These are phyloP conservation scores for Miscanthus lutarioriparius DNA, from an alignment of 176 grass and related monocot genomes.

Conservation along the genomic window DNA sequence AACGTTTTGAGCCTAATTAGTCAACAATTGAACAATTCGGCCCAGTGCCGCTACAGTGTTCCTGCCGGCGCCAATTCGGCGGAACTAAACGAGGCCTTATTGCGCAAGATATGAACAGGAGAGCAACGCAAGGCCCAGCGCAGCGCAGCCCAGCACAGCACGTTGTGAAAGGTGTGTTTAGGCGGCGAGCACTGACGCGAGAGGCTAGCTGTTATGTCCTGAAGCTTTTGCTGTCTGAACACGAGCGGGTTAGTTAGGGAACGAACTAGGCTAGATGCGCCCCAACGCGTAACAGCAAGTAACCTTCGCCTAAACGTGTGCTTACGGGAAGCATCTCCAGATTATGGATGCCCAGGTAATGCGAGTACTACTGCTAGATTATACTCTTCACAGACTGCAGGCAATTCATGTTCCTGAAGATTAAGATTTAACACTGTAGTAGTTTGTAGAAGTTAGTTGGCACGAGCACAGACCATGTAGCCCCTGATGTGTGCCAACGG, in stretches of 20 bases:
- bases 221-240: slow-evolving; percentile 15
- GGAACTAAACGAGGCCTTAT: too few species aligned
- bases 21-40: too few species aligned
- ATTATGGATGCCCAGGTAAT: too few species aligned
- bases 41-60: too few species aligned
- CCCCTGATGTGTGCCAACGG: too few species aligned
- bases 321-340: background rate
- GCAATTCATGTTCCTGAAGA: background rate
- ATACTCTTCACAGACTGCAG: too few species aligned
- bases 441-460: background rate
- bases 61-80: too few species aligned
- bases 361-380: too few species aligned
- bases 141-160: background rate
- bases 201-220: slow-evolving; percentile 16
- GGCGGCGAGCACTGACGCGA: background rate
- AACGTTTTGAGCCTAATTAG: too few species aligned
- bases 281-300: background rate
- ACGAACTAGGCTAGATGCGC: background rate
- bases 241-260: background rate
- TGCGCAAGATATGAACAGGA: too few species aligned
- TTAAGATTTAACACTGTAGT: too few species aligned
- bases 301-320: background rate
- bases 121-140: slow-evolving; percentile 7
- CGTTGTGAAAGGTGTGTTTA: background rate
- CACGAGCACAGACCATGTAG: background rate